Base-by-base conservation (phyloP, 2,329 filamentous ascomycete species). In the Fusarium sp. region DNA sequence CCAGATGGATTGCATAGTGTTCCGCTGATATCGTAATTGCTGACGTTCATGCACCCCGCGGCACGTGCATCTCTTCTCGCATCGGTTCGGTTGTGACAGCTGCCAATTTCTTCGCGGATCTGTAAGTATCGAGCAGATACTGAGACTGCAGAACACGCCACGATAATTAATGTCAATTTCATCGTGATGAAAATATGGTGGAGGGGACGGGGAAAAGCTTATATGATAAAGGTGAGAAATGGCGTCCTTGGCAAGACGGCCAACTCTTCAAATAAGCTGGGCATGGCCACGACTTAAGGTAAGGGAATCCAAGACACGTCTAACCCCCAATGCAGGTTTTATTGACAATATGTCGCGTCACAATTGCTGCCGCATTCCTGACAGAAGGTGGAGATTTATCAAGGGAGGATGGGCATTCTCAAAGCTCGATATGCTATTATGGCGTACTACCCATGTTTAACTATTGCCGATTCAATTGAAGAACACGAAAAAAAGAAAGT, bases 381-480 rank as follows among this genome's bases (percentile, higher is more conserved):
- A 2, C n/a, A 15, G 6, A 35, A 11, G n/a, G n/a, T 20, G 13
- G 48, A 36, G n/a, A 15, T 35, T 15, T 53, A 8, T 12, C 2
- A 36, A 36, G 32, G 50, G 50, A 53, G n/a, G 13, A 36, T 36
- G 9, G 32, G 8, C 22, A 53, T 36, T 22, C 13, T 15, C 10
- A 8, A 26, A 26, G 9, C 24, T 26, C 0, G 17, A 12, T 8
- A 8, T 10, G 8, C 8, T 18, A 30, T n/a, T 6, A 11, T 15
- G 3, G 14, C 4, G 26, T 26, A 26, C 26, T 26, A 26, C 26
- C 26, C 1, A 26, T 26, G 26, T 26, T 26, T 26, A 9, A 13
- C 4, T 8, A 0, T 30, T 5, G 20, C 45, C 3, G 8, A 8
- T 30, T 15, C 1, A 11, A 8, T 17, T 1, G 0, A 44, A 8